Conservation (phyloP, 352 stramenopile genomes). For the Peronospora destructor region DNA sequence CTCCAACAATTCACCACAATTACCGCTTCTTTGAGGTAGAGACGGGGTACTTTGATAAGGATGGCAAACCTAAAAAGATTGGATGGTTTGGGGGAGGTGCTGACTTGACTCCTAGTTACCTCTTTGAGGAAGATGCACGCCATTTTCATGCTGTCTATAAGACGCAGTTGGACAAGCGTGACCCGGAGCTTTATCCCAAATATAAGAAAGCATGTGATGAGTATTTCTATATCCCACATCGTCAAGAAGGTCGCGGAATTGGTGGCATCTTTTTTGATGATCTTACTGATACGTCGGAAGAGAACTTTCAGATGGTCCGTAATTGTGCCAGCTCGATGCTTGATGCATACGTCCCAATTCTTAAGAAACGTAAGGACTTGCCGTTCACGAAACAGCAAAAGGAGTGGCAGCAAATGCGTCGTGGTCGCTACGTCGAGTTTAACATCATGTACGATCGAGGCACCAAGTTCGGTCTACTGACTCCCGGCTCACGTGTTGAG, state of each 20-base stretch:
- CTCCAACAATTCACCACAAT: constrained; percentile 96
- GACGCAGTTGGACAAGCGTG: constrained; percentile 87
- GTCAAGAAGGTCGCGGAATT: constrained; percentile 91
- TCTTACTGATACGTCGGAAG: constrained; percentile 90
- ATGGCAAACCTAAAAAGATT: constrained; percentile 72
- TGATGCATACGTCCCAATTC: constrained; percentile 93
- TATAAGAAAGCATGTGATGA: constrained; percentile 97
- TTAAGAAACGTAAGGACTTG: constrained; percentile 93
- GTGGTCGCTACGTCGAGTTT: constrained; percentile 97
- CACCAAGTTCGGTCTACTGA: constrained; percentile 97
- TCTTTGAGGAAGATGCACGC: constrained; percentile 93
- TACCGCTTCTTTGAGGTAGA: constrained; percentile 98
- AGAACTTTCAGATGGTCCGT: constrained; percentile 78
- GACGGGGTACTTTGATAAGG: constrained; percentile 61
- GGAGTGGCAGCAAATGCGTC: constrained; percentile 96
- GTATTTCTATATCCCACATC: constrained; percentile 97
- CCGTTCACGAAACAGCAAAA: constrained; percentile 94
- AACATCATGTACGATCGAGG: constrained; percentile 99
- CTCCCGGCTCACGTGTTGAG: constrained; percentile 93
- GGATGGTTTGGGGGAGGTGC: constrained; percentile 95
- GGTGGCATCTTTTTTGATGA: constrained; percentile 99
- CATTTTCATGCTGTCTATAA: constrained; percentile 99
- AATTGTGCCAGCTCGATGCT: constrained; percentile 78
- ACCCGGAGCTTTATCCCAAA: constrained; percentile 88
- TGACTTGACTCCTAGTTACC: constrained; percentile 95